Conservation (phyloP, 2,329 filamentous ascomycete species). For the Ascochyta rabiei region DNA sequence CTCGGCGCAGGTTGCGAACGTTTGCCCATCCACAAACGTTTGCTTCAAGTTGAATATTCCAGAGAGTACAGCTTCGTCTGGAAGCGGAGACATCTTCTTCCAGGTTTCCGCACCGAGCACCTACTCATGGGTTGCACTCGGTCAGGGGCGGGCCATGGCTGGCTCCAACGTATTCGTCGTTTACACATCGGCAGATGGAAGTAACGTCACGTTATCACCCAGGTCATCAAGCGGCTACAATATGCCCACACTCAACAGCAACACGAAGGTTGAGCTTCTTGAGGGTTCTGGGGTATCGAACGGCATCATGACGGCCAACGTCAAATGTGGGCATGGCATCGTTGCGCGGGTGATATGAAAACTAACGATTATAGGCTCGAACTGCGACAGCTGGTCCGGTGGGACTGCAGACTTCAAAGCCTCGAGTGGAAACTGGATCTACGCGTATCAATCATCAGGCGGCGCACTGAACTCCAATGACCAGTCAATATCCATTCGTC, state of each 20-base stretch:
- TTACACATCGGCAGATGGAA: constrained; percentile 59
- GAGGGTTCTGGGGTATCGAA: constrained; percentile 60
- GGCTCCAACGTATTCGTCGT: constrained; percentile 65
- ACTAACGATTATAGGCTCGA: constrained; percentile 50
- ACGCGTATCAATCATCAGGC: constrained; percentile 53
- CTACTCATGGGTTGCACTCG: constrained; percentile 62
- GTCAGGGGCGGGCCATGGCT: constrained; percentile 61
- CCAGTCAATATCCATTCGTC: constrained; percentile 49
- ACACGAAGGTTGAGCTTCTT: constrained; percentile 56
- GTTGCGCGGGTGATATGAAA: neutral
- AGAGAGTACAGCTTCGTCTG: constrained; percentile 56
- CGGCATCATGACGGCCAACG: constrained; percentile 62
- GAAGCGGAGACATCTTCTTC: constrained; percentile 63
- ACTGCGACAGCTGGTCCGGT: constrained; percentile 60
- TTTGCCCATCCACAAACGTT: constrained; percentile 40
- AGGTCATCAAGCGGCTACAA: constrained; percentile 54
- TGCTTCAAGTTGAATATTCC: constrained; percentile 63
- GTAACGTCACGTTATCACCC: constrained; percentile 64
- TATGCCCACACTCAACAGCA: constrained; percentile 51
- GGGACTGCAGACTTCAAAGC: constrained; percentile 58
- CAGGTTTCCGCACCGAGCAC: constrained; percentile 61
- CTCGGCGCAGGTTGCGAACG: constrained; percentile 40
- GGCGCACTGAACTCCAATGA: constrained; percentile 56
- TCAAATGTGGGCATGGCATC: constrained; percentile 53
- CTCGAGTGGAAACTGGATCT: constrained; percentile 57